These are phyloP conservation scores for Candida boleticola DNA, from an alignment of 805 yeast species.

Conservation along the genomic window DNA sequence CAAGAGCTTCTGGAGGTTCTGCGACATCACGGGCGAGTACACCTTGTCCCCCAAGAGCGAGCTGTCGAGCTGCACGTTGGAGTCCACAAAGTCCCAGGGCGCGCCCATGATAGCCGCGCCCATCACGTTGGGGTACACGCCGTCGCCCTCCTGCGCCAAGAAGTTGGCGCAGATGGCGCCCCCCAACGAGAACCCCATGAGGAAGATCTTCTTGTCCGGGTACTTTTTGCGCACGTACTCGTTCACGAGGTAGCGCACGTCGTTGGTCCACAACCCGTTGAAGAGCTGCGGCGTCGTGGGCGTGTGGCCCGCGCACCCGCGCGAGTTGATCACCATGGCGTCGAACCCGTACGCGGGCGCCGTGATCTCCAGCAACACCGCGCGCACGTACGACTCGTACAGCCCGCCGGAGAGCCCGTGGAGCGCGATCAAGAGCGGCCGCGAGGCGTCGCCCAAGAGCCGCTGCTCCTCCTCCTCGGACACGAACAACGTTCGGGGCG, in stretches of 20 bases:
- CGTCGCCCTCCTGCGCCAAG: constrained; percentile 59
- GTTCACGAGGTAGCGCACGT: constrained; percentile 57
- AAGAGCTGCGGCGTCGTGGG: constrained; percentile 66
- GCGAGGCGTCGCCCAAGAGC: constrained; percentile 34
- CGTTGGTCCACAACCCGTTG: constrained; percentile 68
- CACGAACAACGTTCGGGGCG: constrained; percentile 66
- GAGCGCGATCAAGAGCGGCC: constrained; percentile 59
- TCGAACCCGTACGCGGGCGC: constrained; percentile 43
- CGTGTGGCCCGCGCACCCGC: constrained; percentile 79
- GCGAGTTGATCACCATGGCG: constrained; percentile 59
- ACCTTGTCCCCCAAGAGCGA: constrained; percentile 37
- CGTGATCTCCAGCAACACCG: constrained; percentile 46
- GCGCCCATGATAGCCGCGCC: constrained; percentile 61
- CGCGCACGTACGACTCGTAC: constrained; percentile 68
- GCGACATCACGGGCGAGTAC: constrained; percentile 44
- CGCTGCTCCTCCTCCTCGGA: constrained; percentile 41
- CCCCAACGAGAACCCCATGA: constrained; percentile 73
- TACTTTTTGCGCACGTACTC: constrained; percentile 47
- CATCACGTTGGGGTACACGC: constrained; percentile 47
- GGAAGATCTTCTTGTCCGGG: constrained; percentile 63
- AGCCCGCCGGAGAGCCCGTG: constrained; percentile 84
- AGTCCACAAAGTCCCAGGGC: constrained; percentile 71
- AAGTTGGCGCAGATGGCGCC: constrained; percentile 66
- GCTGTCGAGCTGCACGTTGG: constrained; percentile 46
- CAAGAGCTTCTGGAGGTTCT: constrained; percentile 32